phyloP scores from a whole-genome alignment of 257 asterid species.

The Solanum gandarillasii region DNA sequence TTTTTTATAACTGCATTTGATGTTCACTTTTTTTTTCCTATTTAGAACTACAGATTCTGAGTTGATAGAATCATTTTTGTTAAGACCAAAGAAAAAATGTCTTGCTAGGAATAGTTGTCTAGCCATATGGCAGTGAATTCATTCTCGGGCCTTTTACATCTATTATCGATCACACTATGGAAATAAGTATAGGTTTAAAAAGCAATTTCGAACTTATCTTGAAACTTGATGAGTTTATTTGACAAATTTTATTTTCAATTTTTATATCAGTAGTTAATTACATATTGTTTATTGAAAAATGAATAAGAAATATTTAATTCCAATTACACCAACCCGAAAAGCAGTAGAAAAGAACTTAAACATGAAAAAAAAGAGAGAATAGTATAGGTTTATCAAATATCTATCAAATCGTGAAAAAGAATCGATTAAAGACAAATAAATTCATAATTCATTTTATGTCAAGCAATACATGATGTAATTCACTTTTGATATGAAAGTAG shows the following conservation, averaged over 20 bases:
- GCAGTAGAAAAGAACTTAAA: background rate
- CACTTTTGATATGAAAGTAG: background rate
- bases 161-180: accelerated
- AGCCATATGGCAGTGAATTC: background rate
- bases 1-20: background rate
- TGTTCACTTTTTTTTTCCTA: background rate
- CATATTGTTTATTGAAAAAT: background rate
- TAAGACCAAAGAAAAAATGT: background rate
- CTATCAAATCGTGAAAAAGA: background rate
- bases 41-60: background rate
- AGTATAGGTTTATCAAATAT: no score
- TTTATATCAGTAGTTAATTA: background rate
- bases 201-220: background rate
- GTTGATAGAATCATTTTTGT: background rate
- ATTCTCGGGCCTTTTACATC: background rate
- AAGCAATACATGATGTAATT: background rate
- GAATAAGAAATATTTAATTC: background rate
- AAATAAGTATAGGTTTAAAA: background rate
- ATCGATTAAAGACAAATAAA: background rate
- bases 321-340: background rate
- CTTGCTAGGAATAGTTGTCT: background rate
- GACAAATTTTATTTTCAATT: background rate
- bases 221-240: background rate
- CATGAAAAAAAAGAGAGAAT: no score
- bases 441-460: background rate